Conservation (phyloP, 164 flowering plant genomes). For the Taxillus chinensis region DNA sequence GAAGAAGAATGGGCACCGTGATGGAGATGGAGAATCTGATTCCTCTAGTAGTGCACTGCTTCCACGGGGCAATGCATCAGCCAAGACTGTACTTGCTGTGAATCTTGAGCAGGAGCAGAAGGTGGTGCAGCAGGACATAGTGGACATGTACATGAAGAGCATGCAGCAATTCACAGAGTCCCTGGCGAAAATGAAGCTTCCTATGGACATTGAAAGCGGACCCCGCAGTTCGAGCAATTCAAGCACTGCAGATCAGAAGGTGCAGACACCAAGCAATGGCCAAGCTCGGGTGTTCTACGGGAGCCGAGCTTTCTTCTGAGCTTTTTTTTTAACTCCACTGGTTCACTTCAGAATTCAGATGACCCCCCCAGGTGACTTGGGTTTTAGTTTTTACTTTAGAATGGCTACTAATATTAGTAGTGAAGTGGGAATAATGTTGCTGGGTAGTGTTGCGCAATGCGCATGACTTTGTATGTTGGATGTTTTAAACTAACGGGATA, state of each 20-base stretch:
- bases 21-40: slow-evolving; percentile 33
- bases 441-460: slow-evolving; percentile 11
- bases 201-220: slow-evolving; percentile 63
- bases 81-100: slow-evolving; percentile 37
- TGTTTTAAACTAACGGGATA: slow-evolving; percentile 14
- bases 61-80: slow-evolving; percentile 14
- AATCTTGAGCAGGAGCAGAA: slow-evolving; percentile 54
- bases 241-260: slow-evolving; percentile 37
- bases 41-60: slow-evolving; percentile 20
- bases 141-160: slow-evolving; percentile 98
- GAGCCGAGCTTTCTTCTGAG: slow-evolving; percentile 91
- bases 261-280: slow-evolving; percentile 29
- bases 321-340: slow-evolving; percentile 14
- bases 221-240: slow-evolving; percentile 39
- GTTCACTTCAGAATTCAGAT: slow-evolving; percentile 48
- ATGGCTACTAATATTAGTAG: slow-evolving; percentile 30
- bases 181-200: slow-evolving; percentile 95
- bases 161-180: slow-evolving; percentile 98
- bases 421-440: slow-evolving; percentile 23
- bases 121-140: slow-evolving; percentile 78
- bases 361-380: not conserved
- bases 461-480: slow-evolving; percentile 23
- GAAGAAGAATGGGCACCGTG: slow-evolving; percentile 14
- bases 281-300: slow-evolving; percentile 47
- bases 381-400: slow-evolving; percentile 25